These are phyloP conservation scores for Garcia nutans DNA, from an alignment of 345 rosid species.

Conservation along the genomic window DNA sequence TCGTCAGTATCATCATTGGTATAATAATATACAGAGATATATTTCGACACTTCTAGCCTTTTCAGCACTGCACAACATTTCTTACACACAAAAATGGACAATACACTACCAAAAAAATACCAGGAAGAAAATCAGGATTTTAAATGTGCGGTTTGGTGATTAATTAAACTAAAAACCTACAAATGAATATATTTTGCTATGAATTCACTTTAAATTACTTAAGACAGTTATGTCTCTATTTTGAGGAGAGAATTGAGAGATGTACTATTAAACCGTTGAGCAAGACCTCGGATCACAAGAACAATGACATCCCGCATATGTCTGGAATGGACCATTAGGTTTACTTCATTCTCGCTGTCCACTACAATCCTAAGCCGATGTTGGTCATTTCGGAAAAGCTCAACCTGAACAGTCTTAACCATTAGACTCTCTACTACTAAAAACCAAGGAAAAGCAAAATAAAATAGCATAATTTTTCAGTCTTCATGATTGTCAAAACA, in stretches of 20 bases:
- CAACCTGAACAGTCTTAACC: slow-evolving; percentile 51
- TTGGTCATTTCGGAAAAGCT: slow-evolving; percentile 75
- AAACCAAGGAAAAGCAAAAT: neutral
- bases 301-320: slow-evolving; percentile 73
- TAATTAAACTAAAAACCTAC: slow-evolving; percentile 8
- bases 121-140: neutral
- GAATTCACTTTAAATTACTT: slow-evolving; percentile 10
- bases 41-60: neutral
- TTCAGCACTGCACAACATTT: slow-evolving; percentile 14
- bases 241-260: slow-evolving; percentile 93
- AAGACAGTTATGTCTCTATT: slow-evolving; percentile 49
- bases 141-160: neutral
- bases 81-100: neutral
- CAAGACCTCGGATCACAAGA: slow-evolving; percentile 85
- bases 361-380: slow-evolving; percentile 81
- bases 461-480: neutral
- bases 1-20: slow-evolving; percentile 3
- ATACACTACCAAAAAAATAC: too few relatives aligned
- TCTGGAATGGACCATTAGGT: slow-evolving; percentile 77
- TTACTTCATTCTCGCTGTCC: slow-evolving; percentile 80
- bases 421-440: too few relatives aligned
- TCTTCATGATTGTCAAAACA: too few relatives aligned
- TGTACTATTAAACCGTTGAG: slow-evolving; percentile 92
- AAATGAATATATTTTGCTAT: neutral
- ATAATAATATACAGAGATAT: slow-evolving; percentile 15